Evolutionary conservation across 2,329 filamentous ascomycete species (phyloP).

Genomic region (Fusarium mangiferae): DNA sequence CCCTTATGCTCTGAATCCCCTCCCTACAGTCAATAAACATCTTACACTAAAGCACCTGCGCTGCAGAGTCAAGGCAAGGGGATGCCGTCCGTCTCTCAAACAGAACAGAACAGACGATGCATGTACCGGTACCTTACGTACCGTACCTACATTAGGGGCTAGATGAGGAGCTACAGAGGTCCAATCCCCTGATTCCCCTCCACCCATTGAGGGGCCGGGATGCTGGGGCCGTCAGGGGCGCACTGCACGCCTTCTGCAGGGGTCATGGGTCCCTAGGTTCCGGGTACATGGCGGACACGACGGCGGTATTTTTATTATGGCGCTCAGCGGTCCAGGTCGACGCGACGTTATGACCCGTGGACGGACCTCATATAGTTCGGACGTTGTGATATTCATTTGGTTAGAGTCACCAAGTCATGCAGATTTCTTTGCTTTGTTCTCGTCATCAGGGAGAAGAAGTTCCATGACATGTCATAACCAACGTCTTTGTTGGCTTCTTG

Average conservation of each 20-base stretch:
- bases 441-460: neutral
- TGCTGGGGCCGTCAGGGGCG: slow-evolving; percentile 40
- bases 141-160: slow-evolving; percentile 41
- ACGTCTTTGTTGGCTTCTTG: neutral
- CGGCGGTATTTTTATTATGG: slow-evolving; percentile 5
- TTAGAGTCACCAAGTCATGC: neutral
- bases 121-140: slow-evolving; percentile 4
- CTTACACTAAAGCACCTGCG: neutral
- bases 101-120: neutral
- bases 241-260: slow-evolving; percentile 32
- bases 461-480: slow-evolving; percentile 18
- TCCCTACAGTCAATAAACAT: neutral
- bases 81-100: neutral
- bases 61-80: slow-evolving; percentile 1
- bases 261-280: slow-evolving; percentile 15
- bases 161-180: slow-evolving; percentile 31
- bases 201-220: slow-evolving; percentile 12
- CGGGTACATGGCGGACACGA: slow-evolving; percentile 18
- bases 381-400: slow-evolving; percentile 17
- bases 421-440: slow-evolving; percentile 21
- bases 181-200: slow-evolving; percentile 21
- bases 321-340: neutral
- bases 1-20: neutral
- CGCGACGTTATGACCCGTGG: slow-evolving; percentile 5
- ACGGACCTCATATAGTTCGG: neutral